These are phyloP conservation scores for Fusarium nanum DNA, from an alignment of 2,329 filamentous ascomycete genomes.

Conservation along the genomic window DNA sequence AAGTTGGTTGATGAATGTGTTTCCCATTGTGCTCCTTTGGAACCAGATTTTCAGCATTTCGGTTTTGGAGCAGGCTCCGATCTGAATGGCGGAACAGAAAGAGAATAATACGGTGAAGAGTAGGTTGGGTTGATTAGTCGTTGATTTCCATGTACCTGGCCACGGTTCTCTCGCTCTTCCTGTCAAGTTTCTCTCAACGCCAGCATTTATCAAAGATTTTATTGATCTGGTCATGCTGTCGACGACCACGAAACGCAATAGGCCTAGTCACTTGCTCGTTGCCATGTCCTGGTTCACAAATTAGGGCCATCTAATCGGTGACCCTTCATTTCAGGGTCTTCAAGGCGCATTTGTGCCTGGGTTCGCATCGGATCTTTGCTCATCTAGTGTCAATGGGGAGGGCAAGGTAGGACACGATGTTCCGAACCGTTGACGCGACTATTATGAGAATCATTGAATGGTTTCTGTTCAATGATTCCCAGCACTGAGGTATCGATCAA, in stretches of 20 bases:
- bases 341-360: neutral
- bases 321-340: conserved; percentile 25
- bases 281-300: conserved; percentile 31
- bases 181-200: neutral
- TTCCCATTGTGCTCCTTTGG: neutral
- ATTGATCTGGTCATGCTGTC: conserved; percentile 6
- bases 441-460: neutral
- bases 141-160: neutral
- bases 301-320: conserved; percentile 24
- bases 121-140: neutral
- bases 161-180: neutral
- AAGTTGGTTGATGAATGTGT: neutral
- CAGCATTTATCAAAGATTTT: neutral
- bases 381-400: neutral
- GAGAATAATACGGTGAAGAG: neutral
- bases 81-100: neutral
- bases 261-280: conserved; percentile 24
- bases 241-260: conserved; percentile 24
- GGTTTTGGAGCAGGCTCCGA: neutral
- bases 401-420: neutral
- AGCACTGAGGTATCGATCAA: neutral
- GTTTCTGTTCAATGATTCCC: neutral
- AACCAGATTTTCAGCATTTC: neutral
- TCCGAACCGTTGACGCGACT: neutral
- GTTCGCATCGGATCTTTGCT: neutral